phyloP scores from a whole-genome alignment of 345 rosid genomes.

The Xanthoceras sorbifolium region DNA sequence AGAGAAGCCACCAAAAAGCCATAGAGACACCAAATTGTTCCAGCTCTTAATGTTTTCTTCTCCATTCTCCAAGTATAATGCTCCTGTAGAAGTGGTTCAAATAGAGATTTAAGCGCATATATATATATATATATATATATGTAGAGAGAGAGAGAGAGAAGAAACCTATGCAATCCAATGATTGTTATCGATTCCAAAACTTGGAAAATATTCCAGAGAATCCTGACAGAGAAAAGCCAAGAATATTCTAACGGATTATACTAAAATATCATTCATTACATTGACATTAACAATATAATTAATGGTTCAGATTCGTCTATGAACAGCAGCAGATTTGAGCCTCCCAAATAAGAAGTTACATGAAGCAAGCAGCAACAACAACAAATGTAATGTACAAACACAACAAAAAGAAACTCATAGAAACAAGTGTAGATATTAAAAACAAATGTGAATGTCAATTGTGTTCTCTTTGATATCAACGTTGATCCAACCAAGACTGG shows the following conservation, averaged over 20 bases:
- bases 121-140: no score
- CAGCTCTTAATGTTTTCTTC: background rate
- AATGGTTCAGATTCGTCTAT: background rate
- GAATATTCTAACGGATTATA: background rate
- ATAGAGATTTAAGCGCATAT: background rate
- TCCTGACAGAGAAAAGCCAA: slow-evolving; percentile 6
- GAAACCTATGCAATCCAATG: slow-evolving; percentile 17
- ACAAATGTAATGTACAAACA: background rate
- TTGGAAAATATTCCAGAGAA: slow-evolving; percentile 3
- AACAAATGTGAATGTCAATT: background rate
- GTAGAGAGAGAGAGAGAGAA: no score
- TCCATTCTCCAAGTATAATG: slow-evolving; percentile 16
- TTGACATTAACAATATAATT: background rate
- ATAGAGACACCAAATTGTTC: slow-evolving; percentile 13
- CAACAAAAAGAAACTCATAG: background rate
- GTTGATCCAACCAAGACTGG: slow-evolving; percentile 3
- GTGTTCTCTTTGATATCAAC: slow-evolving; percentile 7
- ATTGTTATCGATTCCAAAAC: background rate
- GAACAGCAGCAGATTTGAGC: background rate
- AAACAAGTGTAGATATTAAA: background rate
- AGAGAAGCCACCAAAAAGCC: slow-evolving; percentile 19
- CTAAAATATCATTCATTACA: background rate
- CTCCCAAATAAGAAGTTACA: background rate
- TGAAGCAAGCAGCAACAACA: no score
- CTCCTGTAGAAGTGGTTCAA: background rate